Conservation (phyloP, 768 basidiomycete species). For the Paxillus rubicundulus region DNA sequence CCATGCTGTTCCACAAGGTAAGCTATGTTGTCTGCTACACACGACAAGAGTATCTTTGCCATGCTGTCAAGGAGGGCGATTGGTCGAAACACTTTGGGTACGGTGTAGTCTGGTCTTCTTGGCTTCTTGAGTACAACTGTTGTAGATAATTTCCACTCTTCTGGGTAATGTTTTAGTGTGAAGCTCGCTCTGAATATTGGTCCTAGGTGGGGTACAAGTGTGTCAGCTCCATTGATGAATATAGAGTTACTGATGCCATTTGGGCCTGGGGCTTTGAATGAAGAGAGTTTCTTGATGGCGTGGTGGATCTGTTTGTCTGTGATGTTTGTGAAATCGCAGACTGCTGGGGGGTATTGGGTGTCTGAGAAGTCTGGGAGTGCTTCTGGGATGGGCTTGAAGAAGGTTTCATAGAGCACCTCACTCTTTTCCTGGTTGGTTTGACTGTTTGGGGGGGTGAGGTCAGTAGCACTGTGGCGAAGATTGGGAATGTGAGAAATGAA, state of each 20-base stretch:
- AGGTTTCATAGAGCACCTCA: slow-evolving; percentile 4
- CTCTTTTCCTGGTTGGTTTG: slow-evolving; percentile 23
- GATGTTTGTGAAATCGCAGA: slow-evolving; percentile 3
- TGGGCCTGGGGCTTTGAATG: slow-evolving; percentile 21
- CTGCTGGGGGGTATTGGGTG: no score
- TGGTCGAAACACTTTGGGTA: slow-evolving; percentile 35
- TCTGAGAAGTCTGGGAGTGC: no score
- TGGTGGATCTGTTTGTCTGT: slow-evolving; percentile 8
- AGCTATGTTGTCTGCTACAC: slow-evolving; percentile 23
- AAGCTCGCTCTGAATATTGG: slow-evolving; percentile 14
- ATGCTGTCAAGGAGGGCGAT: slow-evolving; percentile 36
- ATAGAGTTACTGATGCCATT: slow-evolving; percentile 27
- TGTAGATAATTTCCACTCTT: slow-evolving; percentile 20
- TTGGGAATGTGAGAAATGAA: background rate
- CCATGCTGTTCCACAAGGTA: slow-evolving; percentile 24
- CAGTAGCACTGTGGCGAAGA: background rate
- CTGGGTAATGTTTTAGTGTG: slow-evolving; percentile 3
- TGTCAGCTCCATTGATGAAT: slow-evolving; percentile 6
- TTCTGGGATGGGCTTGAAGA: no score
- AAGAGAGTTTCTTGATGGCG: slow-evolving; percentile 3
- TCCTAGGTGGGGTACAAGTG: slow-evolving; percentile 6
- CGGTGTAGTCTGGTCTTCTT: slow-evolving; percentile 30
- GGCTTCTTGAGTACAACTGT: slow-evolving; percentile 37
- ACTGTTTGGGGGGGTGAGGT: no score
- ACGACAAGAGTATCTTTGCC: slow-evolving; percentile 27